Evolutionary conservation across 2,329 filamentous ascomycete species (phyloP).

Genomic region (Chalaropsis thielavioides): DNA sequence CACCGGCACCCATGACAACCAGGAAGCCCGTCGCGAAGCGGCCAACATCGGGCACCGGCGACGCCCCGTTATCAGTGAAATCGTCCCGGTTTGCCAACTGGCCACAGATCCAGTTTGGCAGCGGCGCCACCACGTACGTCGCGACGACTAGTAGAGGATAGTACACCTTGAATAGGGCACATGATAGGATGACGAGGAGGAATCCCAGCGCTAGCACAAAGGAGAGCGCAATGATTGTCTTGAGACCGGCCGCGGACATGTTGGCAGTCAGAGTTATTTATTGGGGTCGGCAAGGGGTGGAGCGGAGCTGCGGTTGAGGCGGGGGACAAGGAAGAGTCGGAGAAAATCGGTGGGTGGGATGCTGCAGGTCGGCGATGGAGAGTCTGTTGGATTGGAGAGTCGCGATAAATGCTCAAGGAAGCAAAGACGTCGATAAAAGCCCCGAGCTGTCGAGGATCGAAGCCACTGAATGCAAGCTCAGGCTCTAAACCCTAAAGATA

Average conservation of each 20-base stretch:
- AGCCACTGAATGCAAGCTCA: background rate
- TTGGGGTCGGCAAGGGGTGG: background rate
- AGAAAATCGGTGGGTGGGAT: background rate
- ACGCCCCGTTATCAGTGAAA: conserved; percentile 75
- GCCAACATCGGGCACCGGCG: conserved; percentile 79
- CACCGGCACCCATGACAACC: conserved; percentile 94
- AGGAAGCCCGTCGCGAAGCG: conserved; percentile 90
- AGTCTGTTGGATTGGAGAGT: background rate
- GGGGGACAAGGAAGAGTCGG: background rate
- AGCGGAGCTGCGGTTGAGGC: background rate
- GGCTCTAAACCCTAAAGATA: background rate
- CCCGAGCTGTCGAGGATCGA: background rate
- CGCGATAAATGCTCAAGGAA: background rate
- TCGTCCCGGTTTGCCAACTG: conserved; percentile 86
- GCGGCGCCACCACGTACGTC: conserved; percentile 82
- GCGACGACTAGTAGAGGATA: conserved; percentile 89
- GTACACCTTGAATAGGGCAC: conserved; percentile 88
- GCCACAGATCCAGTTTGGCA: conserved; percentile 92
- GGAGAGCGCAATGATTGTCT: conserved; percentile 97
- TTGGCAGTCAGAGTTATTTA: background rate
- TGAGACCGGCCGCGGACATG: conserved; percentile 70
- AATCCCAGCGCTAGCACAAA: conserved; percentile 98
- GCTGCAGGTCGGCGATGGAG: background rate
- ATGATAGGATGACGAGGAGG: conserved; percentile 95
- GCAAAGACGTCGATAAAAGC: background rate